Conservation (phyloP, 257 asterid species). For the Echium plantagineum region DNA sequence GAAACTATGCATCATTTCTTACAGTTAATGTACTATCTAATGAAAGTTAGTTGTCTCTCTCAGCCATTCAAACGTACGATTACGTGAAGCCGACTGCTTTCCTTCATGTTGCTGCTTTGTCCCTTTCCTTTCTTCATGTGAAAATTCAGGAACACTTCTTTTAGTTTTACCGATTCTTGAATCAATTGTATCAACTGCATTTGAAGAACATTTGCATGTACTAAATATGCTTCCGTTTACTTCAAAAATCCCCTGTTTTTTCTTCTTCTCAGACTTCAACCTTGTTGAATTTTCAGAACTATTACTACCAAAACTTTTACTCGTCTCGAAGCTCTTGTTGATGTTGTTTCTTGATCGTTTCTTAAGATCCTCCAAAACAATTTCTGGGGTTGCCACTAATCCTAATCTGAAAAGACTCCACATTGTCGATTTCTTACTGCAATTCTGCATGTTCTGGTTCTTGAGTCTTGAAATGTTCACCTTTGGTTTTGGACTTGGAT, state of each 20-base stretch:
- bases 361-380: conserved; percentile 45
- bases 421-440: conserved; percentile 17
- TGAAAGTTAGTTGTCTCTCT: conserved; percentile 83
- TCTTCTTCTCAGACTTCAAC: conserved; percentile 15
- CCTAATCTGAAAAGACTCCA: conserved; percentile 64
- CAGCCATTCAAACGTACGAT: conserved; percentile 85
- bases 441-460: conserved; percentile 1
- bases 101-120: conserved; percentile 8
- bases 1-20: not conserved
- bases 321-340: not conserved
- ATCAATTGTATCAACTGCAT: conserved; percentile 38
- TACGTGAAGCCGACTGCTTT: conserved; percentile 49
- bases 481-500: conserved; percentile 81
- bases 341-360: conserved; percentile 17
- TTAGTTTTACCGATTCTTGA: conserved; percentile 18
- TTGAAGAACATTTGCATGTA: conserved; percentile 49
- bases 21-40: conserved; percentile 18
- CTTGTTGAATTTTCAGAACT: not conserved
- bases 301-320: conserved; percentile 14
- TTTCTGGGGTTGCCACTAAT: conserved; percentile 63
- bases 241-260: conserved; percentile 17
- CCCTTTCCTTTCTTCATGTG: conserved; percentile 14
- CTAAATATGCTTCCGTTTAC: conserved; percentile 20
- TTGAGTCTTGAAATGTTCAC: conserved; percentile 22
- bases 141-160: conserved; percentile 20